phyloP scores from a whole-genome alignment of 305 asterid species.

The Fraxinus xanthoxyloides region DNA sequence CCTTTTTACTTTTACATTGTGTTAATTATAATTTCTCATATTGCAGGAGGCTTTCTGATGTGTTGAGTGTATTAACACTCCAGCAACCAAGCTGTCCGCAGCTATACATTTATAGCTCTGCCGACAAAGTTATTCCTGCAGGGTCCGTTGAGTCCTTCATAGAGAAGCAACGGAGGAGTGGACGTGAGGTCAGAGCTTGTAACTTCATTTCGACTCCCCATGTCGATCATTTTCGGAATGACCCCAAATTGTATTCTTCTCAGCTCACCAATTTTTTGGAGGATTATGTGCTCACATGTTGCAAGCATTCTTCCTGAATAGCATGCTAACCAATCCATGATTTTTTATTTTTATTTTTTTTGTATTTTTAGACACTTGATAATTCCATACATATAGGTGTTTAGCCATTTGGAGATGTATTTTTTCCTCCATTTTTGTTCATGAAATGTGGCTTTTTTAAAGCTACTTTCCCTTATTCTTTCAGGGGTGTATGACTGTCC shows the following conservation, averaged over 20 bases:
- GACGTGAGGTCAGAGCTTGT: slow-evolving; percentile 80
- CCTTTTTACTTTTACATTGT: neutral
- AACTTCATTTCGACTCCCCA: slow-evolving; percentile 85
- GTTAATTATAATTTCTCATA: neutral
- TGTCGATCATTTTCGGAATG: slow-evolving; percentile 87
- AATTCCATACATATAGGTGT: neutral
- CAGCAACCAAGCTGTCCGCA: slow-evolving; percentile 88
- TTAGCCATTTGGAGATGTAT: neutral
- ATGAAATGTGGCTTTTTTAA: neutral
- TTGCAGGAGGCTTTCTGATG: slow-evolving; percentile 80
- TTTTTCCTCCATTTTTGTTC: neutral
- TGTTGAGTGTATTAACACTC: slow-evolving; percentile 53
- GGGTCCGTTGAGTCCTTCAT: slow-evolving; percentile 80
- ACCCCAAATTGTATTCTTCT: slow-evolving; percentile 73
- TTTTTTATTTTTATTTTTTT: no score
- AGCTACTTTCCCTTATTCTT: neutral
- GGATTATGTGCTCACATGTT: slow-evolving; percentile 62
- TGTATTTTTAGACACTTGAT: neutral
- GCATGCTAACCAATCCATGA: slow-evolving; percentile 19
- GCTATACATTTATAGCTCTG: slow-evolving; percentile 85
- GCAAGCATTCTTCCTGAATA: slow-evolving; percentile 47
- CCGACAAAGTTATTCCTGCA: slow-evolving; percentile 87
- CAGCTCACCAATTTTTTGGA: slow-evolving; percentile 82
- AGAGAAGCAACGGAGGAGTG: slow-evolving; percentile 70
- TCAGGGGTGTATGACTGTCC: neutral